Conservation (phyloP, 257 asterid genomes). For the Thymus mandschuricus region DNA sequence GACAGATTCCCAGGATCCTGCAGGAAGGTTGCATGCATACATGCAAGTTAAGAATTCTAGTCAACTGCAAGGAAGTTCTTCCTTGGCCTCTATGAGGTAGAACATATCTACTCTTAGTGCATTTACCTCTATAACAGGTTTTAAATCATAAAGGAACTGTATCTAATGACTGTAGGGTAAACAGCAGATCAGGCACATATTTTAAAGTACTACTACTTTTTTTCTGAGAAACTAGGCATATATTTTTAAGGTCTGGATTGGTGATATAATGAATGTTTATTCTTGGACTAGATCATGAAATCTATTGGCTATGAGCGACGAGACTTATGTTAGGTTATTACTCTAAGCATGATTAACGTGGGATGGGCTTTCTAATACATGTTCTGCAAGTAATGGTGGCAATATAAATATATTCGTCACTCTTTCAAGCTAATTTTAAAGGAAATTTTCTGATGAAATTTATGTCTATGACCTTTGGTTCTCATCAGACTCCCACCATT, state of each 20-base stretch:
- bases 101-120: constrained; percentile 30
- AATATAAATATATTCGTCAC: constrained; percentile 19
- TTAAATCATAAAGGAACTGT: constrained; percentile 20
- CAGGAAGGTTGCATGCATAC: constrained; percentile 96
- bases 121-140: constrained; percentile 22
- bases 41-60: constrained; percentile 61
- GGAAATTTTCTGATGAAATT: constrained; percentile 15
- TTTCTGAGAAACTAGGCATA: background rate
- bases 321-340: constrained; percentile 20
- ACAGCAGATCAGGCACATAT: constrained; percentile 18
- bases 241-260: constrained; percentile 17
- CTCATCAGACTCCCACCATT: constrained; percentile 26
- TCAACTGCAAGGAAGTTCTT: constrained; percentile 58
- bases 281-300: constrained; percentile 23
- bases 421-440: background rate
- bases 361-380: constrained; percentile 6
- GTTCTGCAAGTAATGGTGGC: constrained; percentile 5
- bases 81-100: constrained; percentile 87
- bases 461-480: constrained; percentile 21
- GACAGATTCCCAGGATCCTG: constrained; percentile 93
- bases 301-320: constrained; percentile 21
- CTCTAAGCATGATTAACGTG: constrained; percentile 12
- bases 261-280: constrained; percentile 13
- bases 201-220: background rate
- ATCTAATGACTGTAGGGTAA: constrained; percentile 22